A percentile compares a stretch with the other conserved stretches of the same genome.
These are phyloP conservation scores for Dendrobium catenatum DNA, from an alignment of 106 monocot species.

Conservation along the genomic window DNA sequence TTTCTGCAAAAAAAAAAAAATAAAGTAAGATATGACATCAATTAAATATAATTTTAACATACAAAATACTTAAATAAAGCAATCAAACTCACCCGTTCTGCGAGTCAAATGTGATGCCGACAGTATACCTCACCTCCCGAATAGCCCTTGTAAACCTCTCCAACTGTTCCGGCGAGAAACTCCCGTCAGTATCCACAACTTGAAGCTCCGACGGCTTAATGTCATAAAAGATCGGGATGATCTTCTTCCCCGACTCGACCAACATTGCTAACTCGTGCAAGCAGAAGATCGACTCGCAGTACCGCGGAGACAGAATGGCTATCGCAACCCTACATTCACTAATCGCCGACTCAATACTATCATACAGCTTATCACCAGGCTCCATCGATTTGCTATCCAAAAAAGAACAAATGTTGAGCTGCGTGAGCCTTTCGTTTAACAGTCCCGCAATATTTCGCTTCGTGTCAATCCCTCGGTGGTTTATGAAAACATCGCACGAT, in stretches of 20 bases:
- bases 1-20: slow-evolving; percentile 5
- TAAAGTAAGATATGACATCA: not conserved
- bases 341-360: slow-evolving; percentile 26
- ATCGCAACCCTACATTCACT: slow-evolving; percentile 27
- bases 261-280: slow-evolving; percentile 45
- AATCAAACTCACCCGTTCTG: slow-evolving; percentile 19
- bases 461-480: slow-evolving; percentile 48
- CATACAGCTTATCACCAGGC: slow-evolving; percentile 42
- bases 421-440: slow-evolving; percentile 35
- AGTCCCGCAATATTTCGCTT: slow-evolving; percentile 38
- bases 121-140: slow-evolving; percentile 39
- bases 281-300: slow-evolving; percentile 53
- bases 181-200: not conserved
- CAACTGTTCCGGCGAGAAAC: slow-evolving; percentile 14
- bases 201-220: slow-evolving; percentile 35
- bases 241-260: slow-evolving; percentile 38
- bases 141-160: slow-evolving; percentile 25
- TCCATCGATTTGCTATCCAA: slow-evolving; percentile 43
- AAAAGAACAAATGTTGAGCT: slow-evolving; percentile 24
- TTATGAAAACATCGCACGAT: not conserved
- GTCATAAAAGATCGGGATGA: slow-evolving; percentile 55
- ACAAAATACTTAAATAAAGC: not conserved
- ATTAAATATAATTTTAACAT: not conserved
- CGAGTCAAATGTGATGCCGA: slow-evolving; percentile 43
- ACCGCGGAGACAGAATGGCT: slow-evolving; percentile 42